Evolutionary conservation across 2,329 filamentous ascomycete genomes (phyloP).

Genomic region (Lecanicillium sp.): DNA sequence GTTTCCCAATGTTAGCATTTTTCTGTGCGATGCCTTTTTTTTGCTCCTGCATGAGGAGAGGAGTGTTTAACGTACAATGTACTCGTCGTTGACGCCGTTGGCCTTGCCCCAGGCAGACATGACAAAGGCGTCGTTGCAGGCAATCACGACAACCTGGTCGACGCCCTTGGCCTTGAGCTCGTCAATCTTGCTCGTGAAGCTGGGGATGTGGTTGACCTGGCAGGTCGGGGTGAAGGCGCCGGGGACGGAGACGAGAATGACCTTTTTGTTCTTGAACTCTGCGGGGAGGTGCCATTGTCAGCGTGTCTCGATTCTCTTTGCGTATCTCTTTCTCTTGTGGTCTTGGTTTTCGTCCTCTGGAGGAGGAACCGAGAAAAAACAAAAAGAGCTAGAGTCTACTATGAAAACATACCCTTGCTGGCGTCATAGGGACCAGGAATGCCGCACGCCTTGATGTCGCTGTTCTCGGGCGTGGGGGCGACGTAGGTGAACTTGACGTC

Average conservation of each 20-base stretch:
- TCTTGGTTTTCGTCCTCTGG: too few relatives aligned
- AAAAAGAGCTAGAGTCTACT: not conserved
- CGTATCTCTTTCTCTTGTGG: too few relatives aligned
- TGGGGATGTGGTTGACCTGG: constrained; percentile 72
- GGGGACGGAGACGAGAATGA: constrained; percentile 48
- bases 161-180: constrained; percentile 74
- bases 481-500: constrained; percentile 80
- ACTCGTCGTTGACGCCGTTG: constrained; percentile 66
- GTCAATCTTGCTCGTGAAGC: constrained; percentile 65
- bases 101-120: constrained; percentile 90
- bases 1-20: constrained; percentile 8
- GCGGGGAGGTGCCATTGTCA: constrained; percentile 5
- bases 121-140: constrained; percentile 78
- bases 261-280: constrained; percentile 51
- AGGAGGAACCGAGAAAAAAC: too few relatives aligned
- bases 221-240: constrained; percentile 84
- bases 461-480: constrained; percentile 62
- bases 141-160: constrained; percentile 73
- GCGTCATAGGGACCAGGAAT: constrained; percentile 72
- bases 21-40: not conserved
- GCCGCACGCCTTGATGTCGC: constrained; percentile 67
- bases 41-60: constrained; percentile 2
- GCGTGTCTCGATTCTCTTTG: not conserved
- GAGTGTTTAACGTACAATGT: constrained; percentile 34
- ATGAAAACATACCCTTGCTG: constrained; percentile 55